Base-by-base conservation (phyloP, 2,329 filamentous ascomycete genomes). In the Dactylellina sp. region DNA sequence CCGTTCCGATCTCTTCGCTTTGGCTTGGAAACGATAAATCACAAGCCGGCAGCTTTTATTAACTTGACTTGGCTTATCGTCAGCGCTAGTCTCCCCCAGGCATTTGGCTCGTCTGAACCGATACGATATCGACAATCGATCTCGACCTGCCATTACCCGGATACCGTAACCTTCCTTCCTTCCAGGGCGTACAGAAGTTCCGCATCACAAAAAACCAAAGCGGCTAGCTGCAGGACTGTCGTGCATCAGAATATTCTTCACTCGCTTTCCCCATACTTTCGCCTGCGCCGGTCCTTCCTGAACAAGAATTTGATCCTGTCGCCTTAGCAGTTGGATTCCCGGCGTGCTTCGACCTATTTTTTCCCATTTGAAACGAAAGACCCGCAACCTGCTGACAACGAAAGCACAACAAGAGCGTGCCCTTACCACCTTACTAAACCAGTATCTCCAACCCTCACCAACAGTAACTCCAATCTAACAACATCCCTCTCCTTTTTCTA, bases 361-460 rank as follows among this genome's bases (percentile, higher is more conserved):
- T 32, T 4, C 9, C 28, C 5, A 9, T 32, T 14, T 53, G 50
- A 53, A 59, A 55, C 57, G 57, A 57, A 44, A 25, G 49, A 61
- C 28, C 28, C 57, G 57, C 52, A 72, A 37, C 39, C 20, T 56
- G 28, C 24, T 49, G 55, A 25, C 61, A 37, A 25, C 59, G 25
- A 25, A 11, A 22, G 35, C 22, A 18, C 20, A 40, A 55, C 44
- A 18, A 50, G 42, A 22, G 40, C 40, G 50, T 52, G 56, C 32
- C 59, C 57, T 59, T 71, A 56, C 42, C 66, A 71, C 66, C 66
- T 71, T 71, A 71, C 66, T 71, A 71, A 71, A 71, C 44, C 66
- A 71, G 66, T 46, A 71, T 63, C 59, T 46, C 59, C 28, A 65
- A 16, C 60, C 60, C 55, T 72, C 59, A 64, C 53, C 68, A 53